A percentile compares a stretch with the other conserved stretches of the same genome.
Conservation (phyloP, 192 early-diverging fungal genomes). For the Coemansia sp. region DNA sequence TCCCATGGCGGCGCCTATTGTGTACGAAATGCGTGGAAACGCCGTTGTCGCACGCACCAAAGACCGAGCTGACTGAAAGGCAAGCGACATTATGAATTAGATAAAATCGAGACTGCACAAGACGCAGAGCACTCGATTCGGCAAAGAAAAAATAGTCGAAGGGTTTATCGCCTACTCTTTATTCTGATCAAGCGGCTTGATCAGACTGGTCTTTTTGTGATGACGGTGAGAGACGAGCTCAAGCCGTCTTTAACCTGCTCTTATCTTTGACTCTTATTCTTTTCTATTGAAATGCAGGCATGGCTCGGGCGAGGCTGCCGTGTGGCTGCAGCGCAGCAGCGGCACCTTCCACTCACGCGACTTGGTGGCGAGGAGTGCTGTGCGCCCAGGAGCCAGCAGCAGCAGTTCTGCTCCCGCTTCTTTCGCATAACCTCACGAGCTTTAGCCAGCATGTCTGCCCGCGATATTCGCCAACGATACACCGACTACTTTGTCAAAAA, state of each 20-base stretch:
- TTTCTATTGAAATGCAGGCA: not conserved
- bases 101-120: not conserved
- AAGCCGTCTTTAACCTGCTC: not conserved
- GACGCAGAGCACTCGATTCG: not conserved
- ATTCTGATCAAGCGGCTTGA: not conserved
- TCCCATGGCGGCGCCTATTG: slow-evolving; percentile 1
- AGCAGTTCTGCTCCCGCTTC: not conserved
- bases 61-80: slow-evolving; percentile 22
- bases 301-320: not conserved
- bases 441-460: slow-evolving; percentile 49
- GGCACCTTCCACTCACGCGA: not conserved
- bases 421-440: not conserved
- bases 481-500: slow-evolving; percentile 76
- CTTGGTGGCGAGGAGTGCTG: not conserved
- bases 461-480: slow-evolving; percentile 81
- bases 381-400: not conserved
- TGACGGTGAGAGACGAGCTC: not conserved
- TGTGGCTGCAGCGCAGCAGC: not conserved
- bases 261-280: not conserved
- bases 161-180: not conserved
- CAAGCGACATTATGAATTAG: slow-evolving; percentile 18
- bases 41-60: slow-evolving; percentile 15
- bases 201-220: not conserved
- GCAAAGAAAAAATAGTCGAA: not conserved
- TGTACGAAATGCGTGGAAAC: slow-evolving; percentile 16